A percentile compares a stretch with the other conserved stretches of the same genome.
Conservation (phyloP, 2,329 filamentous ascomycete species). For the Esteya vermicola region DNA sequence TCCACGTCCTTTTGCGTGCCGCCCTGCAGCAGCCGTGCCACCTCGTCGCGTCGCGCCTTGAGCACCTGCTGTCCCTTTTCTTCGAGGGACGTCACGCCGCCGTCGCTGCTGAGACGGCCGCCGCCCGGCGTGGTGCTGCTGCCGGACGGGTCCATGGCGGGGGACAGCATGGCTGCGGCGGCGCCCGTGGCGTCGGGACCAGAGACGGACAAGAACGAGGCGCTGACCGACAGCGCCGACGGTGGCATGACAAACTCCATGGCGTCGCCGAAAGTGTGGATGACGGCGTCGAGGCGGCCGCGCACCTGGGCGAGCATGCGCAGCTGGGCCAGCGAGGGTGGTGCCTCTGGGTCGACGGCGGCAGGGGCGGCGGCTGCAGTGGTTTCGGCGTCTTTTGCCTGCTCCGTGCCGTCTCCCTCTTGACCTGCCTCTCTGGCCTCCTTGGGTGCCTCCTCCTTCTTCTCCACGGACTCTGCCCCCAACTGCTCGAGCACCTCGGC, state of each 20-base stretch:
- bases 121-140: not conserved
- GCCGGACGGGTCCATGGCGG: conserved; percentile 37
- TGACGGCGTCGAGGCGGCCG: conserved; percentile 71
- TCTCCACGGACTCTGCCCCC: conserved; percentile 24
- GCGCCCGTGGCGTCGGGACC: conserved; percentile 68
- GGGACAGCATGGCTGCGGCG: conserved; percentile 25
- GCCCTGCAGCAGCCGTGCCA: conserved; percentile 44
- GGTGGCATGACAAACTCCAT: conserved; percentile 93
- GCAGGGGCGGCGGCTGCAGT: too few relatives aligned
- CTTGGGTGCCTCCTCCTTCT: not conserved
- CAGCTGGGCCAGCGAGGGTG: conserved; percentile 60
- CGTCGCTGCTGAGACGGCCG: not conserved
- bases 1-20: conserved; percentile 39
- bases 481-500: conserved; percentile 58
- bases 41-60: conserved; percentile 54
- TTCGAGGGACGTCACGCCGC: conserved; percentile 35
- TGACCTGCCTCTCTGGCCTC: conserved; percentile 4
- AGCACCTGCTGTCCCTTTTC: conserved; percentile 79
- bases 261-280: conserved; percentile 83
- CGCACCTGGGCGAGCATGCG: conserved; percentile 74
- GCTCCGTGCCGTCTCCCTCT: conserved; percentile 3
- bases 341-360: conserved; percentile 20
- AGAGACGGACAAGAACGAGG: conserved; percentile 80
- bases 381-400: too few relatives aligned
- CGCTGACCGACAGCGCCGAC: conserved; percentile 69